Evolutionary conservation across 1,284 basidiomycete genomes (phyloP), one percentile per base, ranked within the genome.

Genomic region (Caloboletus inedulis): DNA sequence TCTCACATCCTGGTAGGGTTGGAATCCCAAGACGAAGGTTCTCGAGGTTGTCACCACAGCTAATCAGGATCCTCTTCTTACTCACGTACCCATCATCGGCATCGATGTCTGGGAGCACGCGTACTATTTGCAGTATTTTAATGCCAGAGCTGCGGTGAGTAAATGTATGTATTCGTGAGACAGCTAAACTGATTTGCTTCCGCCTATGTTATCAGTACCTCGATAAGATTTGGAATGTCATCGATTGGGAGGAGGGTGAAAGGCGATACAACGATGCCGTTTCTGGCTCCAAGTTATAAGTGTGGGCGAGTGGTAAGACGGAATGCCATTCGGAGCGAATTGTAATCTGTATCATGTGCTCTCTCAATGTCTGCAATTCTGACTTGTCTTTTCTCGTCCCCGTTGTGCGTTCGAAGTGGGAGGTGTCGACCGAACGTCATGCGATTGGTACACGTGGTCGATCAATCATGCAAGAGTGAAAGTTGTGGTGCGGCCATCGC

Each of bases 101-200:
- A 84, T 95, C 59, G 93, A 96, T 67, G 82, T 91, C 64, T 94
- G 91, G 90, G 89, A 90, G 76, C 86, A 89, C 62, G 85, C 84
- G 14, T 88, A 85, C 74, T 88, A 88, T 72, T 78, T 89, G 63
- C 84, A 91, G 73, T 91, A 91, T 72, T 78, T 85, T 63, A 88
- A 89, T 67, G 85, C 84, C 55, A 87, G 87, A 73, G 77, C 72
- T 42, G 80, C 84, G 62, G 85, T 88, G 64, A 60, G 84, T 33
- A 19, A 9, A 39, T 77, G 8, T 37, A n/a, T 49, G 12, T 2
- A 30, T 23, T 2, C 3, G 14, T 16, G 35, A 29, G 37, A 44
- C 3, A n/a, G 8, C 2, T 21, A 18, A 4, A 21, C 33, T 53
- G 31, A 62, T 16, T 13, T n/a, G 21, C 27, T 36, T 5, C 9